These are phyloP conservation scores for Lathyrus oleraceus DNA, from an alignment of 306 rosid species.

Conservation along the genomic window DNA sequence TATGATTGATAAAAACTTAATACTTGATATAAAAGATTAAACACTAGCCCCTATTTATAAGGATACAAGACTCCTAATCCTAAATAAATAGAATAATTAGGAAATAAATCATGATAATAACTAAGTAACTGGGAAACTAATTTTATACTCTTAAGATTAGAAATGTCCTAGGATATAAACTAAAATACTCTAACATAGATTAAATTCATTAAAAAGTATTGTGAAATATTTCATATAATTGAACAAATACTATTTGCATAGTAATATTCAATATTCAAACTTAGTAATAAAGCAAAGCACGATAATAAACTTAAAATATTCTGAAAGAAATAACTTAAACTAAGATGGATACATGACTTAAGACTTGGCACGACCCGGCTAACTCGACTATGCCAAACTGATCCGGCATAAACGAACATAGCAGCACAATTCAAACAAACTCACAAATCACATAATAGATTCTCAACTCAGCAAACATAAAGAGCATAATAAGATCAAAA, in stretches of 20 bases:
- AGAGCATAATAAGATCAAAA: neutral
- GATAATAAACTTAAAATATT: neutral
- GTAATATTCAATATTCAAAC: constrained; percentile 1
- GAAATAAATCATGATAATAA: neutral
- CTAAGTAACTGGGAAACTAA: neutral
- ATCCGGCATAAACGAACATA: neutral
- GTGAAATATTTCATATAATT: neutral
- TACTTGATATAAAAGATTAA: neutral
- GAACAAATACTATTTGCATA: neutral
- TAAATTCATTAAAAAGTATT: neutral
- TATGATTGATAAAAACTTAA: neutral
- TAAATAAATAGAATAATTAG: neutral
- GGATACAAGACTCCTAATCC: neutral
- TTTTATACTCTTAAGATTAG: neutral
- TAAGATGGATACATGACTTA: neutral
- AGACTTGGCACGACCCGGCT: neutral
- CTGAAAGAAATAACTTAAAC: neutral
- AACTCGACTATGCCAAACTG: neutral
- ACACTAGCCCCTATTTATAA: neutral
- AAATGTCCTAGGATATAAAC: neutral
- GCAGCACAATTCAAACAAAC: neutral
- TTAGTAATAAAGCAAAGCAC: neutral
- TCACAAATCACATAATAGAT: neutral
- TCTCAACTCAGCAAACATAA: neutral
- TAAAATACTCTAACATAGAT: neutral